phyloP scores from a whole-genome alignment of 2,329 filamentous ascomycete genomes.

The Sporothrix brasiliensis region DNA sequence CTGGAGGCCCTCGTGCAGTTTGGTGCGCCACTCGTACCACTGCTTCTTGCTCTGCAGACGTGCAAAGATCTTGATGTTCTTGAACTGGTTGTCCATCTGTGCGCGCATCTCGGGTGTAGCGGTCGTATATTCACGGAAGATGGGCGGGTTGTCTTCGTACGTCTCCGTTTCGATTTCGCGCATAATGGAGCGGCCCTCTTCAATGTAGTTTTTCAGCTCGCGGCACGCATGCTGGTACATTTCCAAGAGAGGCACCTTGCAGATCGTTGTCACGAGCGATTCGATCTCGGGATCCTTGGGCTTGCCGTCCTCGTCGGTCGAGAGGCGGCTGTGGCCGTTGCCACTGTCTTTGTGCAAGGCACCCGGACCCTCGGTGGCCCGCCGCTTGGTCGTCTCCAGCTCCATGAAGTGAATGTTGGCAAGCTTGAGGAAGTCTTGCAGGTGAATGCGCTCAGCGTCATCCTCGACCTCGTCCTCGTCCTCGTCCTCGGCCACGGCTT shows the following conservation, averaged over 20 bases:
- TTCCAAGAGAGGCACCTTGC: conserved; percentile 89
- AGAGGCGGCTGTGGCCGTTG: conserved; percentile 37
- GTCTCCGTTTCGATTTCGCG: conserved; percentile 89
- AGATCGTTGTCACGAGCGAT: conserved; percentile 85
- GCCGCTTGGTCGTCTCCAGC: conserved; percentile 89
- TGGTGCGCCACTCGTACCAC: conserved; percentile 98
- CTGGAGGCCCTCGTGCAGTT: conserved; percentile 77
- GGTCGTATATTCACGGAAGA: conserved; percentile 89
- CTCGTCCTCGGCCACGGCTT: conserved; percentile 10
- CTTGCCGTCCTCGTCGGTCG: conserved; percentile 40
- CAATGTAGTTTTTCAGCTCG: conserved; percentile 95
- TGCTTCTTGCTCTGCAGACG: conserved; percentile 89
- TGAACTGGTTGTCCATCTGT: conserved; percentile 95
- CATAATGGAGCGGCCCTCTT: conserved; percentile 85
- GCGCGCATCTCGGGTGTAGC: conserved; percentile 80
- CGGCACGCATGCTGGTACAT: conserved; percentile 94
- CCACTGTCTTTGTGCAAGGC: conserved; percentile 44
- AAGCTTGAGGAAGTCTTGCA: conserved; percentile 92
- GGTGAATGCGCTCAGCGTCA: conserved; percentile 68
- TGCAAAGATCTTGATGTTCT: conserved; percentile 93
- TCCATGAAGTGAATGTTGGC: conserved; percentile 99
- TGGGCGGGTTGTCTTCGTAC: conserved; percentile 82
- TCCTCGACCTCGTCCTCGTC: conserved; percentile 47
- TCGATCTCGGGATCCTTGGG: conserved; percentile 50
- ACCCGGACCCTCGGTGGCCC: conserved; percentile 74